A percentile compares a stretch with the other conserved stretches of the same genome.
These are phyloP conservation scores for Cephaloascus albidus DNA, from an alignment of 805 yeast species.

Conservation along the genomic window DNA sequence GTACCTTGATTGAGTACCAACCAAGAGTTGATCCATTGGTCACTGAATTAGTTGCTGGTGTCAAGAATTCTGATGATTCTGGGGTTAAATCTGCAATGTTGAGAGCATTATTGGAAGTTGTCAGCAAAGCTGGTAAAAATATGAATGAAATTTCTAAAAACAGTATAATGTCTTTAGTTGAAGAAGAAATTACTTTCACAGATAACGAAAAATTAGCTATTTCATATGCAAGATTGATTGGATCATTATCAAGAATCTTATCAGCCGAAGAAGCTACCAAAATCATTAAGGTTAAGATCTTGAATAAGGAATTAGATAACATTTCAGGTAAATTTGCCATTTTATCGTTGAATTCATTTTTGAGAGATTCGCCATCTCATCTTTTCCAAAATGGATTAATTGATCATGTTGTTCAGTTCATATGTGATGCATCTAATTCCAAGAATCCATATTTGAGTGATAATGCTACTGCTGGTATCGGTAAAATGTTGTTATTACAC, in stretches of 20 bases:
- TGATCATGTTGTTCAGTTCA: constrained; percentile 37
- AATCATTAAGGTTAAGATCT: constrained; percentile 51
- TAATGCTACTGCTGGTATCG: constrained; percentile 70
- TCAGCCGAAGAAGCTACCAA: constrained; percentile 53
- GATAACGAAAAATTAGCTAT: constrained; percentile 54
- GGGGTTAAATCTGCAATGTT: constrained; percentile 83
- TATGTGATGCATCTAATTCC: constrained; percentile 34
- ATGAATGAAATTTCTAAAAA: constrained; percentile 67
- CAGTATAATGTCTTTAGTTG: constrained; percentile 62
- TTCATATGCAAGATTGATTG: constrained; percentile 72
- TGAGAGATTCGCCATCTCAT: constrained; percentile 66
- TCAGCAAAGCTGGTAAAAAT: constrained; percentile 67
- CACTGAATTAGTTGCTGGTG: constrained; percentile 72
- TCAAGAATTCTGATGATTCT: constrained; percentile 49
- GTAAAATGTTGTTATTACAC: constrained; percentile 59
- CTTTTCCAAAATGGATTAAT: constrained; percentile 44
- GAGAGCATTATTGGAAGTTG: constrained; percentile 76
- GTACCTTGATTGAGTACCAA: constrained; percentile 79
- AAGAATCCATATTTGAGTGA: constrained; percentile 48
- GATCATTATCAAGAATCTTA: constrained; percentile 64
- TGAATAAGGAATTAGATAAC: constrained; percentile 32
- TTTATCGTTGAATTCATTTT: constrained; percentile 68
- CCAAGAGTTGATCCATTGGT: constrained; percentile 92
- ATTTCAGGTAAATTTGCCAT: constrained; percentile 53
- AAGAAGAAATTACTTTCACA: constrained; percentile 46